Evolutionary conservation across 2,329 filamentous ascomycete genomes (phyloP), one percentile per base, ranked within the genome.

Genomic region (Monilinia polystroma): DNA sequence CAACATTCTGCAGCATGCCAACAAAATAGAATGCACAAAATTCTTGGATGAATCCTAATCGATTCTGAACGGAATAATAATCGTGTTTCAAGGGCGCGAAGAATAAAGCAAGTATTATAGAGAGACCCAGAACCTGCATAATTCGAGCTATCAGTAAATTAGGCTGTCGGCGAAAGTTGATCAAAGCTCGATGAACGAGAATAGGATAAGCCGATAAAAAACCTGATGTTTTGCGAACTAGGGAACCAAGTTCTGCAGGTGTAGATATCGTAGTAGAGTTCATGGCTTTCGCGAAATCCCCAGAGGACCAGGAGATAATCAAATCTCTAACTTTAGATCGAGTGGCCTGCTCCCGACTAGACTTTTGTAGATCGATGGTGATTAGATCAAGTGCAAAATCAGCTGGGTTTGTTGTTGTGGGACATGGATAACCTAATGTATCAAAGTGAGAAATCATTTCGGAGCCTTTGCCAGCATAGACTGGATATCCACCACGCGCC

Each of bases 351-450:
- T 93, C 90, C 26, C 84, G 81, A 1, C 81, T 78, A 43, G 84
- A 85, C 52, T 89, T 83, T 68, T 92, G 90, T 0, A 93, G 79
- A 72, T 93, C 89, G 32, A 93, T 84, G 0, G 90, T 93, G 63
- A 93, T 90, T 60, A 92, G 81, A 72, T 93, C 90, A 10, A 93
- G 81, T 0, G 88, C 89, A 75, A 91, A 93, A 75, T 93, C 90
- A 0, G 90, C 90, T 0, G 90, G 90, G 69, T 93, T 93, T 0
- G 88, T 90, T 67, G 89, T 85, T 18, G 81, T 80, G 0, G 89
- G 88, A 72, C 90, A 93, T 16, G 85, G 79, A 69, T 86, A 85
- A 0, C 89, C 88, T 26, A 87, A 79, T 0, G 74, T 75, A 0
- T 79, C 77, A 68, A 93, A 90, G 74, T 92, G 87, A 0, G 80